Evolutionary conservation across 495 filamentous ascomycete species (phyloP), one percentile per base, ranked within the genome.

Genomic region (Rusavskia elegans): DNA sequence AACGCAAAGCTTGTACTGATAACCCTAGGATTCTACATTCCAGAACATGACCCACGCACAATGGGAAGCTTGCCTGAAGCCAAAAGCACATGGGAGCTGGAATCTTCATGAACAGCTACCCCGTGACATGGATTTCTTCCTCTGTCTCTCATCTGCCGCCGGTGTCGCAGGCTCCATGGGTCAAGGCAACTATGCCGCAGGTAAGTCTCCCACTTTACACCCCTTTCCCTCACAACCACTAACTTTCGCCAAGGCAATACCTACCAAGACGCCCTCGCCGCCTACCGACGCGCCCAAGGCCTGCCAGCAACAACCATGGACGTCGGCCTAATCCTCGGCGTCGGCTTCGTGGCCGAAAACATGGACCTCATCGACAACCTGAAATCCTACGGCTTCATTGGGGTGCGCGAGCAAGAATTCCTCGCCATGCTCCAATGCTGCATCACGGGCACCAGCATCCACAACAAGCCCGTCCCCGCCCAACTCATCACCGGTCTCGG

Each of bases 161-260:
- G 77, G 76, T 30, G 66, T 73, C 14, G 67, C 82, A 23, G 82
- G 82, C 1, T 77, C 70, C 7, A 63, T 71, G 45, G 77, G 77
- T 0, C 82, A 85, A 63, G 71, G 78, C 1, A 75, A 78, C 6
- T 85, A 85, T 62, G 71, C 75, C 16, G 77, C 79, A 1, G 78
- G 76, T 19, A 42, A 42, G 39, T 8, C 14, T 14, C 16, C 39
- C n/a, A 40, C 13, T 6, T 19, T 2, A 27, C 16, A 2, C n/a
- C 2, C 6, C 16, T 21, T 1, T 8, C n/a, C 10, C 5, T 21
- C 5, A 19, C 39, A 21, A 42, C 6, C 1, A 42, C 39, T 42
- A 42, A 42, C 39, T 4, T 21, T 19, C 1, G 16, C 9, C 39
- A 17, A 42, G 39, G 39, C n/a, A 83, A 82, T 59, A 74, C 74